Conservation (phyloP, 345 rosid genomes). For the Camelina laxa region DNA sequence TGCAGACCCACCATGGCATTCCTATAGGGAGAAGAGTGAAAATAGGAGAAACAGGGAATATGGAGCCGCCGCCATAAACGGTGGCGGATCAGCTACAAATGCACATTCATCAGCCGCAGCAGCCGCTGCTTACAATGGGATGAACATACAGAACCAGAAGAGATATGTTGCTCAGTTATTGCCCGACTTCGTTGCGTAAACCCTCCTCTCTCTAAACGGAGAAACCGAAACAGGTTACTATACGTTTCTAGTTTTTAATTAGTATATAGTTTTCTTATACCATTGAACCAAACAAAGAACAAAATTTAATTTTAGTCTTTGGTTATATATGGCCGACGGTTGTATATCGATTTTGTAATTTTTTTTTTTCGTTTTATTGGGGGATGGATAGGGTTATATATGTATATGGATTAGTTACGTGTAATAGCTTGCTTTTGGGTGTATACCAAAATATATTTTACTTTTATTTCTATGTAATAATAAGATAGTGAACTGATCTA, state of each 20-base stretch:
- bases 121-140: constrained; percentile 63
- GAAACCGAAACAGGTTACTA: constrained; percentile 40
- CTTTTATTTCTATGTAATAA: constrained; percentile 31
- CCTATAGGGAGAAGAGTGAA: constrained; percentile 83
- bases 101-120: constrained; percentile 42
- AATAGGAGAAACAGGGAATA: constrained; percentile 66
- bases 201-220: background rate
- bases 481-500: constrained; percentile 26
- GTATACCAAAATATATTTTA: constrained; percentile 37
- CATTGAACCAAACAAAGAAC: constrained; percentile 45
- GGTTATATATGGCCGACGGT: constrained; percentile 62
- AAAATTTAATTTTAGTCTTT: constrained; percentile 62
- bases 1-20: constrained; percentile 72
- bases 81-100: constrained; percentile 62
- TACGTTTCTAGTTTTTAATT: constrained; percentile 42
- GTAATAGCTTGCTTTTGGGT: constrained; percentile 43
- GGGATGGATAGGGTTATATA: constrained; percentile 59
- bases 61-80: constrained; percentile 49
- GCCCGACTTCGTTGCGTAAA: constrained; percentile 88
- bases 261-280: constrained; percentile 74
- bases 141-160: constrained; percentile 83
- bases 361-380: constrained; percentile 46
- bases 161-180: constrained; percentile 84
- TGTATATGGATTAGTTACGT: constrained; percentile 45
- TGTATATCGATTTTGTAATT: constrained; percentile 89